Base-by-base conservation (phyloP, 164 flowering plant species). In the Chimonanthus praecox region DNA sequence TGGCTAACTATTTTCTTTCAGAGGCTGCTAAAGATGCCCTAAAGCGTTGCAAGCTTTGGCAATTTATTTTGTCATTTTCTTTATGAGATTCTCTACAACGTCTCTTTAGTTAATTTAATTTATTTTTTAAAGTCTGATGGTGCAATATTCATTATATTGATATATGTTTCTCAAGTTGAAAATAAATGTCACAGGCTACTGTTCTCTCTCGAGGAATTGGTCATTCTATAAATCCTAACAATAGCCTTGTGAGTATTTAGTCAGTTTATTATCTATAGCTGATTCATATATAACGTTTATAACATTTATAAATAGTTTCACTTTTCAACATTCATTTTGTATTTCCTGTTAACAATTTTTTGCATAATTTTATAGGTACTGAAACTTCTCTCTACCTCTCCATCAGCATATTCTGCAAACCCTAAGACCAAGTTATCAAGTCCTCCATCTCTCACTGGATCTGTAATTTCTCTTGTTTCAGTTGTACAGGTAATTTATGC, bases 311-410 rank as follows among this genome's bases (percentile, higher is more conserved):
- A 54, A n/a, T 54, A 54, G n/a, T 54, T 54, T 54, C 16, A n/a
- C n/a, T 11, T n/a, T 54, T 13, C 60, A 11, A 54, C 60, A 54
- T 54, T 33, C 15, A 54, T 54, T 54, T 54, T n/a, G 4, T 54
- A 46, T 73, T 67, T 49, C 64, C 47, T 68, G 49, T 21, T 47
- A 33, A 43, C n/a, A 64, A 64, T 50, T 49, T 73, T 8, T 49
- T 18, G 33, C 67, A 7, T 5, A 66, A 15, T 43, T 76, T 5
- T 77, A 21, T 78, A 96, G 99, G 92, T 91, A n/a, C 70, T 91
- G 82, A 90, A 90, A 80, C 97, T 84, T 74, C 98, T 96, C 4
- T 88, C 99, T 49, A 97, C 98, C 13, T 94, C 99, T 65, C 87
- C 95, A 66, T 77, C 98, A 8, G 97, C 98, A 15, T 94, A 92